Percentiles rank a stretch among this genome's conserved stretches.
Evolutionary conservation across 306 rosid species (phyloP).

Genomic region (Nissolia schottii): DNA sequence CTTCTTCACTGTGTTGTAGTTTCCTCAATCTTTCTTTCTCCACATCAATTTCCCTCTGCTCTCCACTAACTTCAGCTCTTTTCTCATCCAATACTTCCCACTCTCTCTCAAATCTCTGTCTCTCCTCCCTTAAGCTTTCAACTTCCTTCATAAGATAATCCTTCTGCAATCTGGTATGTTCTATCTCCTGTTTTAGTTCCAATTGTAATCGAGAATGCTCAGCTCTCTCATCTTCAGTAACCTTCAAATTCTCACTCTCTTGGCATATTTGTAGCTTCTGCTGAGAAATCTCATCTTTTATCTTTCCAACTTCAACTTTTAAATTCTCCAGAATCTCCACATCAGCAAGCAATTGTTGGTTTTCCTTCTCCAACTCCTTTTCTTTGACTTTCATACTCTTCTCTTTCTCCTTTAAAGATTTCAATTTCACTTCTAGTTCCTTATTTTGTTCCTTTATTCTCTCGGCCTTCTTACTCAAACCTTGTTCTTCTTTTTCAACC

Average conservation of each 20-base stretch:
- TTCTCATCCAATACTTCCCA: slow-evolving; percentile 81
- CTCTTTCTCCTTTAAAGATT: slow-evolving; percentile 58
- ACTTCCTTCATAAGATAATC: slow-evolving; percentile 53
- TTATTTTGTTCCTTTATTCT: slow-evolving; percentile 73
- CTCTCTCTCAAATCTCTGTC: slow-evolving; percentile 78
- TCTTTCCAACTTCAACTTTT: slow-evolving; percentile 50
- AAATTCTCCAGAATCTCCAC: slow-evolving; percentile 47
- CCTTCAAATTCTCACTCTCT: slow-evolving; percentile 56
- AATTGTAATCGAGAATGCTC: slow-evolving; percentile 63
- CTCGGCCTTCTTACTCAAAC: slow-evolving; percentile 61
- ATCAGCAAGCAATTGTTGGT: slow-evolving; percentile 56
- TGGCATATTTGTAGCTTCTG: slow-evolving; percentile 52
- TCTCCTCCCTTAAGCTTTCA: slow-evolving; percentile 67
- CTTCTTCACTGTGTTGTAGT: slow-evolving; percentile 48
- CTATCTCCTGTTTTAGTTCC: slow-evolving; percentile 73
- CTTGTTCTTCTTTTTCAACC: slow-evolving; percentile 64
- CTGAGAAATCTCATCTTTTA: slow-evolving; percentile 50
- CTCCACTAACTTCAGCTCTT: slow-evolving; percentile 48
- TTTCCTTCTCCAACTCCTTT: slow-evolving; percentile 65
- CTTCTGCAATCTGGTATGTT: slow-evolving; percentile 54
- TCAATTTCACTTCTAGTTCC: slow-evolving; percentile 55
- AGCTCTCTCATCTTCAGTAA: slow-evolving; percentile 64
- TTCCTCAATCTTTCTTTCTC: slow-evolving; percentile 63
- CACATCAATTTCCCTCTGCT: slow-evolving; percentile 40
- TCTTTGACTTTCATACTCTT: slow-evolving; percentile 51